Evolutionary conservation across 768 basidiomycete species (phyloP).

Genomic region (Naematelia aurantialba): DNA sequence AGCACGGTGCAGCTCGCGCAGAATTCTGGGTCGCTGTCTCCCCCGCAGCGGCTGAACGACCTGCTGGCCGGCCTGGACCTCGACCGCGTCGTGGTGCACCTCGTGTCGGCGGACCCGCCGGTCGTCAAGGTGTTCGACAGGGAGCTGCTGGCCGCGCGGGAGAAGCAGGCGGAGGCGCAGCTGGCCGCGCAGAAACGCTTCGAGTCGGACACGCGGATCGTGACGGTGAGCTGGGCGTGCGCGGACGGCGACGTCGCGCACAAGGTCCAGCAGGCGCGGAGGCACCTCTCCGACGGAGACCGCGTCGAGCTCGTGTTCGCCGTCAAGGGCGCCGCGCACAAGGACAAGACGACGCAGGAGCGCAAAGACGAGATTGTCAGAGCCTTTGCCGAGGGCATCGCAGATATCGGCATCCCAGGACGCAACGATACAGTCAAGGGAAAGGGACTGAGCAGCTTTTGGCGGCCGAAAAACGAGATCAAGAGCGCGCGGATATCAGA

Average conservation of each 20-base stretch:
- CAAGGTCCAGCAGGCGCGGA: conserved; percentile 34
- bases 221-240: conserved; percentile 47
- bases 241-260: conserved; percentile 41
- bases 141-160: conserved; percentile 25
- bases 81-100: conserved; percentile 28
- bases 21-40: conserved; percentile 23
- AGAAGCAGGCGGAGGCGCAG: conserved; percentile 23
- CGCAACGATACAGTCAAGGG: conserved; percentile 36
- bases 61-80: conserved; percentile 26
- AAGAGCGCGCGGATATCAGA: conserved; percentile 26
- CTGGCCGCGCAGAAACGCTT: conserved; percentile 21
- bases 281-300: conserved; percentile 39
- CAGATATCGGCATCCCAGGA: conserved; percentile 29
- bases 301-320: conserved; percentile 41
- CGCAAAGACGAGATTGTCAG: conserved; percentile 33
- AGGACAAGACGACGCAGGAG: conserved; percentile 12
- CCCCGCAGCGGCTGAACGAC: conserved; percentile 23
- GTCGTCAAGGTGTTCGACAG: conserved; percentile 39
- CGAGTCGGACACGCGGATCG: conserved; percentile 39
- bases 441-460: conserved; percentile 20
- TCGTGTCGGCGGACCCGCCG: conserved; percentile 37
- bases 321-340: conserved; percentile 17
- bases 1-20: conserved; percentile 39
- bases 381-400: conserved; percentile 33
- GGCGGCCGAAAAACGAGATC: conserved; percentile 22